These are phyloP conservation scores for Rugosomyces carneus DNA, from an alignment of 1,284 basidiomycete species.

Conservation along the genomic window DNA sequence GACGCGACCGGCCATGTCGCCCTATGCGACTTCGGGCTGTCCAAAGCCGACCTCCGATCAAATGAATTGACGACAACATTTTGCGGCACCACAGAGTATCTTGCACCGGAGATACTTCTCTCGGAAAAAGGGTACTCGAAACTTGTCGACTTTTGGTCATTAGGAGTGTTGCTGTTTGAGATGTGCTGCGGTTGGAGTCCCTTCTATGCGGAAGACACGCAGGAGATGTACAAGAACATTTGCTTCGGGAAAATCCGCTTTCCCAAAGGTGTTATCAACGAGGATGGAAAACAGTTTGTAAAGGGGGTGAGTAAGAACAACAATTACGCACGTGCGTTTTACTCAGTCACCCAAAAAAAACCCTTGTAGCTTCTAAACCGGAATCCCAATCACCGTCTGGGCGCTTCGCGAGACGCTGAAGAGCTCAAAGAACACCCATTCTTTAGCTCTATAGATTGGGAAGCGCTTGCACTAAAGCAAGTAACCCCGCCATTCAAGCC, in stretches of 20 bases:
- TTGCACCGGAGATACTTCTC: slow-evolving; percentile 97
- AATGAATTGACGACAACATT: slow-evolving; percentile 98
- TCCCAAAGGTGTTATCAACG: slow-evolving; percentile 94
- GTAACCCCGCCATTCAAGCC: slow-evolving; percentile 98
- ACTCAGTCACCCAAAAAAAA: slow-evolving; percentile 3
- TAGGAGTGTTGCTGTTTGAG: slow-evolving; percentile 89
- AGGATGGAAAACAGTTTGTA: slow-evolving; percentile 99
- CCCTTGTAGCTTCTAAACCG: slow-evolving; percentile 82
- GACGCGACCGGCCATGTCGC: slow-evolving; percentile 97
- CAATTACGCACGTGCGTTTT: slow-evolving; percentile 6
- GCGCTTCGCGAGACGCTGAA: slow-evolving; percentile 84
- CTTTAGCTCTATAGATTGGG: slow-evolving; percentile 92
- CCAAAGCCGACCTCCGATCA: slow-evolving; percentile 90
- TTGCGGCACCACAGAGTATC: slow-evolving; percentile 95
- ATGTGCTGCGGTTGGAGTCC: slow-evolving; percentile 99
- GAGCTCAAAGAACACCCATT: slow-evolving; percentile 97
- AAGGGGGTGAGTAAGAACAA: slow-evolving; percentile 74
- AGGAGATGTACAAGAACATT: slow-evolving; percentile 99
- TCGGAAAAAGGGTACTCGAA: slow-evolving; percentile 99
- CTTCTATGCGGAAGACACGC: slow-evolving; percentile 99
- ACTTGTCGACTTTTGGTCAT: slow-evolving; percentile 97
- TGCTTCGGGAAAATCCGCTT: slow-evolving; percentile 99
- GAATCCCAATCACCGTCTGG: slow-evolving; percentile 95
- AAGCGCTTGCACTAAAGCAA: slow-evolving; percentile 80
- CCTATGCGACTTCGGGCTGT: slow-evolving; percentile 94